Evolutionary conservation across 2,329 filamentous ascomycete genomes (phyloP).

Genomic region (Penicillium sp.): DNA sequence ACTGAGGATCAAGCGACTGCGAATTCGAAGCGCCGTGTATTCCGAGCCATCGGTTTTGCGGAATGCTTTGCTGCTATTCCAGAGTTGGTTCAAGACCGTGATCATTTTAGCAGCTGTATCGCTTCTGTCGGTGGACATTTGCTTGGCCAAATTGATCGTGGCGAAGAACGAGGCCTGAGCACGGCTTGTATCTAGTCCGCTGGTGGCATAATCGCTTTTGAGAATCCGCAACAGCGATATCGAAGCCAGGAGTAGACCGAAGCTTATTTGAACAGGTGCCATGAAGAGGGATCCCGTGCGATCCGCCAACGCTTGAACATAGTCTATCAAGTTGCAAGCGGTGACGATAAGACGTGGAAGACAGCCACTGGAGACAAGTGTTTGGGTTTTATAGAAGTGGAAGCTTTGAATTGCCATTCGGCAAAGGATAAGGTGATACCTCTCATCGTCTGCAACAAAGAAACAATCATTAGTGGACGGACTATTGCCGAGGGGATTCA

Average conservation of each 20-base stretch:
- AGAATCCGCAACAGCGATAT: constrained; percentile 39
- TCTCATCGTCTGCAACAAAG: constrained; percentile 30
- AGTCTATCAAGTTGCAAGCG: constrained; percentile 35
- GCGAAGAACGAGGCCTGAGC: constrained; percentile 38
- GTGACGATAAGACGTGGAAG: constrained; percentile 29
- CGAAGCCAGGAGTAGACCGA: constrained; percentile 34
- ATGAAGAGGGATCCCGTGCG: constrained; percentile 23
- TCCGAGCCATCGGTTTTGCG: constrained; percentile 40
- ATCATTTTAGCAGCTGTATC: constrained; percentile 38
- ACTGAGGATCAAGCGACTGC: constrained; percentile 41
- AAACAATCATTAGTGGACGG: constrained; percentile 3
- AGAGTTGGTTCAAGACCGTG: constrained; percentile 38
- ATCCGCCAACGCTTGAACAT: constrained; percentile 26
- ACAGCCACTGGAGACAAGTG: constrained; percentile 27
- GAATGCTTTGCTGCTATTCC: constrained; percentile 45
- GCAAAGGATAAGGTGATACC: constrained; percentile 32
- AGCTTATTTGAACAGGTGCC: constrained; percentile 31
- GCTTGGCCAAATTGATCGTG: constrained; percentile 41
- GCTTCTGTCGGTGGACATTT: constrained; percentile 39
- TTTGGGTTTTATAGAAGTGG: constrained; percentile 39
- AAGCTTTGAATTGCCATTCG: constrained; percentile 38
- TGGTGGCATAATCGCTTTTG: constrained; percentile 33
- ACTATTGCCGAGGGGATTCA: background rate
- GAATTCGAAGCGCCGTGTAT: constrained; percentile 38
- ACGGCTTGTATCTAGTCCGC: constrained; percentile 35